These are phyloP conservation scores for Blastocladiella britannica DNA, from an alignment of 192 early-diverging fungal genomes.

Conservation along the genomic window DNA sequence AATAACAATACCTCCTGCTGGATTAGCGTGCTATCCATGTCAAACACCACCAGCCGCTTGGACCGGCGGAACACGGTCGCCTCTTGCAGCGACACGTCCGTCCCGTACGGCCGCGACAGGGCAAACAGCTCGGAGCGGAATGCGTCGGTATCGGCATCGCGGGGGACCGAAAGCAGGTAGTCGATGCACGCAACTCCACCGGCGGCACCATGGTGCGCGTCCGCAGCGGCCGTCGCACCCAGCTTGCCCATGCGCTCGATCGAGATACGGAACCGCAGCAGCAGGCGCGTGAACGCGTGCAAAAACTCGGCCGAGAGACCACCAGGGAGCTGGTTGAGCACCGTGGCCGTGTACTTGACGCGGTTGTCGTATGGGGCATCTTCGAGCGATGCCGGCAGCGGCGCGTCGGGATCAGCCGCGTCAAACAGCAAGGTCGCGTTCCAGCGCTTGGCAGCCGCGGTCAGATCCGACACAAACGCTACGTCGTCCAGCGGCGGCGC, in stretches of 20 bases:
- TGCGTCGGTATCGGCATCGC: constrained; percentile 33
- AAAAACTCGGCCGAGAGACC: constrained; percentile 57
- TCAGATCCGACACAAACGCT: constrained; percentile 55
- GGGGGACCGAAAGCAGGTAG: constrained; percentile 62
- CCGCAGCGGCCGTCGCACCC: constrained; percentile 28
- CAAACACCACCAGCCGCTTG: constrained; percentile 91
- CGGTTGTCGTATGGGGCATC: constrained; percentile 75
- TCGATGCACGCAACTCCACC: constrained; percentile 37
- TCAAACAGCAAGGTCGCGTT: constrained; percentile 69
- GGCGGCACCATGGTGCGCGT: too few relatives aligned
- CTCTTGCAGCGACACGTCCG: constrained; percentile 71
- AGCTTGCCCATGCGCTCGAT: constrained; percentile 76
- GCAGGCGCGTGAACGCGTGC: constrained; percentile 54
- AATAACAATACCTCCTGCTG: too few relatives aligned
- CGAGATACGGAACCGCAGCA: constrained; percentile 54
- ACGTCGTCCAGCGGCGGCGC: constrained; percentile 20
- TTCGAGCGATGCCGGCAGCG: constrained; percentile 30
- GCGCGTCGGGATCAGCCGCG: constrained; percentile 29
- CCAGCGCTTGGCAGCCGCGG: constrained; percentile 56
- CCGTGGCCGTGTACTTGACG: constrained; percentile 66
- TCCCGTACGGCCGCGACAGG: constrained; percentile 41
- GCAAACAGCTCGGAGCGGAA: constrained; percentile 51
- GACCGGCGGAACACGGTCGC: constrained; percentile 70
- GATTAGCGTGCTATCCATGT: constrained; percentile 98
- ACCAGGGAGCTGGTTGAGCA: constrained; percentile 65